Evolutionary conservation across 306 rosid genomes (phyloP).

Genomic region (Alnus glutinosa): DNA sequence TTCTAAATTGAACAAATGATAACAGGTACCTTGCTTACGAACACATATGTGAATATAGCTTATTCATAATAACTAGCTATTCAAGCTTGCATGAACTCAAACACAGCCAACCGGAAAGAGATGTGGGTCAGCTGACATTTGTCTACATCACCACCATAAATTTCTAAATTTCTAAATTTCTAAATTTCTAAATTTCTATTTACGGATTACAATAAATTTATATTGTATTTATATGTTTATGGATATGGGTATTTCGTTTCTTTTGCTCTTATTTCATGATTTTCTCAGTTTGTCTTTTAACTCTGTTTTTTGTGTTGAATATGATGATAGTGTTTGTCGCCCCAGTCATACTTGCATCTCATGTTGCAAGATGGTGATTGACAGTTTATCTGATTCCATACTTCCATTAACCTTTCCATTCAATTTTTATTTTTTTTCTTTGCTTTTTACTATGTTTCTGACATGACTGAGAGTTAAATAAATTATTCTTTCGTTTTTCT

Average conservation of each 20-base stretch:
- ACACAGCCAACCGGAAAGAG: neutral
- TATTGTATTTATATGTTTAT: too few relatives aligned
- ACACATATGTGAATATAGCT: neutral
- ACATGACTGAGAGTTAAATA: too few relatives aligned
- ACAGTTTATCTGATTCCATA: slow-evolving; percentile 61
- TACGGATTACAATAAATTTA: too few relatives aligned
- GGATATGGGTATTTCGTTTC: neutral
- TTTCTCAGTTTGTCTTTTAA: neutral
- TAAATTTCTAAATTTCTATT: too few relatives aligned
- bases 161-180: too few relatives aligned
- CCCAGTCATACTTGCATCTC: slow-evolving; percentile 81
- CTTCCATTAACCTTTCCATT: neutral
- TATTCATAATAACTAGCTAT: neutral
- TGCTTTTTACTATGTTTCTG: too few relatives aligned
- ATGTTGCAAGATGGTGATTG: slow-evolving; percentile 75
- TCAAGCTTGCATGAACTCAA: neutral
- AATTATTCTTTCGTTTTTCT: too few relatives aligned
- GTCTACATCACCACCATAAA: neutral
- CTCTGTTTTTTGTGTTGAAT: slow-evolving; percentile 7
- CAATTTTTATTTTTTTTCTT: neutral
- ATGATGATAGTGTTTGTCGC: slow-evolving; percentile 72
- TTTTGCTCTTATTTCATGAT: neutral
- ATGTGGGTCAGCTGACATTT: neutral
- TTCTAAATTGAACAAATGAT: neutral
- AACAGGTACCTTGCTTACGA: neutral